Base-by-base conservation (phyloP, 495 filamentous ascomycete species). In the Astrothelium macrocarpum region DNA sequence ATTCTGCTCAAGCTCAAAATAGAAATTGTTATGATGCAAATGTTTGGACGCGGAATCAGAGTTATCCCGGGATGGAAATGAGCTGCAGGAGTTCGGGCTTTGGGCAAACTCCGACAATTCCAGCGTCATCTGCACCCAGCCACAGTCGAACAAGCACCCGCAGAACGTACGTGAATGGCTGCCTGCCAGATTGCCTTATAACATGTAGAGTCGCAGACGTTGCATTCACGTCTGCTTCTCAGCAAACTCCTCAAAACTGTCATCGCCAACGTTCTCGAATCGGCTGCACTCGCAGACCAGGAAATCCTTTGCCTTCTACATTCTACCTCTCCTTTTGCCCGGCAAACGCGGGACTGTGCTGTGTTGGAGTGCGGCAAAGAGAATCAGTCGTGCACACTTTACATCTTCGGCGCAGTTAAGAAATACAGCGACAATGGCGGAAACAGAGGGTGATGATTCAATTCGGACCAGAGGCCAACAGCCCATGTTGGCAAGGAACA, bases 401-500 rank as follows among this genome's bases (percentile, higher is more conserved):
- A 0, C n/a, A 12, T 18, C 10, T 20, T n/a, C 0, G 12, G 12
- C 23, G n/a, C 45, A 16, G 0, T n/a, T 12, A 5, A 49, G 45
- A n/a, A 12, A 49, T 20, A 49, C 45, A 20, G 45, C 45, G 18
- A 49, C 45, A 0, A 49, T 49, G 45, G 45, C n/a, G 23, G 45
- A 49, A 20, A n/a, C 45, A 2, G 45, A 20, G 16, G 45, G 45
- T 20, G 45, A 49, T 20, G 45, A 49, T 12, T 12, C 10, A 5
- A 49, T 49, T 49, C 45, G 45, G 11, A 16, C 45, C 14, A 49
- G 56, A 62, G 72, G 34, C 36, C 65, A 58, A 73, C 76, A 60
- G 69, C 71, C 32, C 78, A 81, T 81, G 61, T 70, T 83, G 60
- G 80, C 81, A 32, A 84, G 83, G 28, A 77, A 83, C 61, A 73